These are phyloP conservation scores for Pseudonectria foliicola DNA, from an alignment of 2,329 filamentous ascomycete species.

Conservation along the genomic window DNA sequence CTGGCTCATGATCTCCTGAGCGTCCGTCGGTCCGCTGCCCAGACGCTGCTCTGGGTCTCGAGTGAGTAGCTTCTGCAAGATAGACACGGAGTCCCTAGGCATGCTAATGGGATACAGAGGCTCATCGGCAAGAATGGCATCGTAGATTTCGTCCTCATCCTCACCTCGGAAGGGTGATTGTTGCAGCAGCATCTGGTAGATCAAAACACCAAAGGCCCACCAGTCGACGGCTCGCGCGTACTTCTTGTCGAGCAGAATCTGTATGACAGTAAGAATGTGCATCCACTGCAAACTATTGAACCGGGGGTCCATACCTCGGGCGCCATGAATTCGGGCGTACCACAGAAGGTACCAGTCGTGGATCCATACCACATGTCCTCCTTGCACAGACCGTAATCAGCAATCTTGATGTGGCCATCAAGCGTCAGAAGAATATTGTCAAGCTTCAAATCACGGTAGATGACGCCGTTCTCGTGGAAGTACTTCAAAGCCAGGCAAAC, in stretches of 20 bases:
- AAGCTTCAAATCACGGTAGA: slow-evolving; percentile 95
- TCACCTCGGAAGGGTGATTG: slow-evolving; percentile 98
- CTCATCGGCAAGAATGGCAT: slow-evolving; percentile 94
- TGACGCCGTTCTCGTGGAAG: slow-evolving; percentile 98
- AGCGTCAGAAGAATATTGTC: slow-evolving; percentile 87
- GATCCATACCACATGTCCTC: slow-evolving; percentile 99
- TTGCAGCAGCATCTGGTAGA: slow-evolving; percentile 99
- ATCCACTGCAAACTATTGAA: neutral
- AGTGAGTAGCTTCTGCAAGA: slow-evolving; percentile 93
- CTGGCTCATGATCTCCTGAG: slow-evolving; percentile 97
- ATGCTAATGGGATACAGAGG: slow-evolving; percentile 98
- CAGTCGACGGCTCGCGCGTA: slow-evolving; percentile 96
- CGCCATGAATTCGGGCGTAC: slow-evolving; percentile 99
- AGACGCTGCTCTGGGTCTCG: slow-evolving; percentile 89
- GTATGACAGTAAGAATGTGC: slow-evolving; percentile 22
- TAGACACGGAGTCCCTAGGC: slow-evolving; percentile 95
- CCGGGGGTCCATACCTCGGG: slow-evolving; percentile 62
- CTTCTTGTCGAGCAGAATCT: slow-evolving; percentile 97
- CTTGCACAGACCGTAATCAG: slow-evolving; percentile 97
- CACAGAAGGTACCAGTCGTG: slow-evolving; percentile 96
- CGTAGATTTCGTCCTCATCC: slow-evolving; percentile 98
- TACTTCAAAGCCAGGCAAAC: slow-evolving; percentile 97
- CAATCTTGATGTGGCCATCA: slow-evolving; percentile 98
- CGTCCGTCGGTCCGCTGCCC: slow-evolving; percentile 91
- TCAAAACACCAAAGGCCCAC: slow-evolving; percentile 99